Evolutionary conservation across 495 filamentous ascomycete genomes (phyloP), one percentile per base, ranked within the genome.

Genomic region (Aspergillus asperescens): DNA sequence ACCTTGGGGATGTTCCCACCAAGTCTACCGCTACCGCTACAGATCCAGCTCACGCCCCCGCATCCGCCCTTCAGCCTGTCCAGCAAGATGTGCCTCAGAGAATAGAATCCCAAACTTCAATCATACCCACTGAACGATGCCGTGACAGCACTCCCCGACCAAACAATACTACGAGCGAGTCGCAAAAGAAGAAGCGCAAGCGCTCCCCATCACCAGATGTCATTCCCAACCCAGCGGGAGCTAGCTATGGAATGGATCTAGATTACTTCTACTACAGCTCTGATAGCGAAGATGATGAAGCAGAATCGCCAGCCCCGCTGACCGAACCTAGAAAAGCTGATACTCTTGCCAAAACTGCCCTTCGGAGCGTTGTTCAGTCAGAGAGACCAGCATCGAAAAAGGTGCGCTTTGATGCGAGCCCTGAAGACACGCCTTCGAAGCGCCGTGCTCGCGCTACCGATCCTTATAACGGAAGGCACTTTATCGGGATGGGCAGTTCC

Each of bases 171-270:
- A 23, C 39, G 28, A 47, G n/a, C 7, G 19, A 54, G 7, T 45
- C 50, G n/a, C 15, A 16, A 18, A 28, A 55, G 22, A 66, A 62
- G 50, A 77, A 77, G 58, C 70, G 75, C 45, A 72, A 72, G 56
- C 67, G 67, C 7, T 43, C 46, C n/a, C 56, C 62, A 2, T 74
- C 73, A 24, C 75, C 75, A 15, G 70, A 74, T 48, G 56, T 64
- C 1, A 78, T 77, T 39, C 74, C 75, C 0, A 74, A 76, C 52
- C 75, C 75, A 10, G 42, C 54, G 16, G 72, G 66, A 15, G 68
- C 62, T 24, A 73, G 73, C 34, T 78, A 72, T 55, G 73, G 75
- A 7, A 55, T 78, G 60, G 57, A 75, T 42, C 46, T 62, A 25
- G 64, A 69, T n/a, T 78, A 70, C 40, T 78, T 78, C 48, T 59